A percentile compares a stretch with the other conserved stretches of the same genome.
Conservation (phyloP, 306 rosid genomes). For the Trifolium dubium region DNA sequence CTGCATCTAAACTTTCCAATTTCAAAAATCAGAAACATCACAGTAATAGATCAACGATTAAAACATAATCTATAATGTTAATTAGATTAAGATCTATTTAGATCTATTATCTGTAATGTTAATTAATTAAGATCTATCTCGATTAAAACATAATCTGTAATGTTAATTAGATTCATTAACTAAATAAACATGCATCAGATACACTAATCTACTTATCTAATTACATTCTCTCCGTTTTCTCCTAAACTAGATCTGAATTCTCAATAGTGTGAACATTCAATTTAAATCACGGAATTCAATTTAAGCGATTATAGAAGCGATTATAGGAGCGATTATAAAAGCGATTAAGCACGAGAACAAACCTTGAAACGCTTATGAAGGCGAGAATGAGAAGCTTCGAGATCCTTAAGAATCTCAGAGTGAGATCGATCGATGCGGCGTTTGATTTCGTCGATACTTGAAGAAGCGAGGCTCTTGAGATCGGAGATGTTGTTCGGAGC, state of each 20-base stretch:
- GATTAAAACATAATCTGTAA: neutral
- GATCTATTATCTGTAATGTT: too few relatives aligned
- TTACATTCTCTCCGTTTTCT: conserved; percentile 26
- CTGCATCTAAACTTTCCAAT: conserved; percentile 62
- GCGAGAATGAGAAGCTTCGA: conserved; percentile 76
- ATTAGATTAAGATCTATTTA: neutral
- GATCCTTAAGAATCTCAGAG: conserved; percentile 77
- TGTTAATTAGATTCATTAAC: conserved; percentile 12
- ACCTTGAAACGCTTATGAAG: conserved; percentile 89
- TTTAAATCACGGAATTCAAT: neutral
- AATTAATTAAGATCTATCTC: neutral
- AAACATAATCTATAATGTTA: neutral
- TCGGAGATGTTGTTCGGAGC: conserved; percentile 64
- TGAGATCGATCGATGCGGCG: conserved; percentile 78
- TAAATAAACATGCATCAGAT: neutral
- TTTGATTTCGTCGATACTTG: conserved; percentile 71
- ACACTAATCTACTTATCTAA: conserved; percentile 13
- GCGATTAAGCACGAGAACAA: conserved; percentile 32
- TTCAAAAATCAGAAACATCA: conserved; percentile 8
- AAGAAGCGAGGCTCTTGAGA: conserved; percentile 69
- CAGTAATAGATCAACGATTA: conserved; percentile 3
- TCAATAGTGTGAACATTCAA: conserved; percentile 10
- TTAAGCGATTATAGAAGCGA: conserved; percentile 13
- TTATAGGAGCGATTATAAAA: neutral
- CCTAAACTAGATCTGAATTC: conserved; percentile 6